Percentiles rank a stretch among this genome's conserved stretches.
Conservation (phyloP, 192 early-diverging fungal species). For the Dimargaris xerosporica region DNA sequence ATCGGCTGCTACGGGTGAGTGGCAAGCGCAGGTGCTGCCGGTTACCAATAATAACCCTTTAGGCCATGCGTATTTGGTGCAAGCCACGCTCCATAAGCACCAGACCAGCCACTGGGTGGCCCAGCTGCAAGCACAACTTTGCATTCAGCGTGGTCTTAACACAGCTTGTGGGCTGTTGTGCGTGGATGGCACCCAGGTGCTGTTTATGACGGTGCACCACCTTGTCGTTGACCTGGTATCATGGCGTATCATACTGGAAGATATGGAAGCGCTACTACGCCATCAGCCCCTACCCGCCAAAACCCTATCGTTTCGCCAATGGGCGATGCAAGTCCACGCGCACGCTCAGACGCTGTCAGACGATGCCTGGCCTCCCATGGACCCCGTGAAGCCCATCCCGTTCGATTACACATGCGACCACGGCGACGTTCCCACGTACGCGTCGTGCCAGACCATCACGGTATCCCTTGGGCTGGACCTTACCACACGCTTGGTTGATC, state of each 20-base stretch:
- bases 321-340: constrained; percentile 7
- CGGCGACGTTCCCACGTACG: not conserved
- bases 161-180: constrained; percentile 8
- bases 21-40: not conserved
- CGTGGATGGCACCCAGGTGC: constrained; percentile 10
- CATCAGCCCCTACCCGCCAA: constrained; percentile 11
- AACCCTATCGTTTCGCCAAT: constrained; percentile 16
- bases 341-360: constrained; percentile 4
- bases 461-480: not conserved
- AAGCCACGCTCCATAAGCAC: not conserved
- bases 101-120: not conserved
- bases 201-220: constrained; percentile 19
- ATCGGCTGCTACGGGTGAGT: not conserved
- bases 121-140: not conserved
- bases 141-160: not conserved
- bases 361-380: not conserved
- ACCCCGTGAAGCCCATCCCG: not conserved
- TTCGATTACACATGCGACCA: not conserved
- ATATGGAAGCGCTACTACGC: constrained; percentile 13
- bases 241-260: constrained; percentile 21
- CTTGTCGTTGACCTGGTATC: constrained; percentile 20
- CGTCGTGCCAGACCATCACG: not conserved
- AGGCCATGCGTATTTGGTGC: not conserved
- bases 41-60: not conserved
- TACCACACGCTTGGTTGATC: not conserved